Conservation (phyloP, 345 rosid genomes). For the Mangifera indica region DNA sequence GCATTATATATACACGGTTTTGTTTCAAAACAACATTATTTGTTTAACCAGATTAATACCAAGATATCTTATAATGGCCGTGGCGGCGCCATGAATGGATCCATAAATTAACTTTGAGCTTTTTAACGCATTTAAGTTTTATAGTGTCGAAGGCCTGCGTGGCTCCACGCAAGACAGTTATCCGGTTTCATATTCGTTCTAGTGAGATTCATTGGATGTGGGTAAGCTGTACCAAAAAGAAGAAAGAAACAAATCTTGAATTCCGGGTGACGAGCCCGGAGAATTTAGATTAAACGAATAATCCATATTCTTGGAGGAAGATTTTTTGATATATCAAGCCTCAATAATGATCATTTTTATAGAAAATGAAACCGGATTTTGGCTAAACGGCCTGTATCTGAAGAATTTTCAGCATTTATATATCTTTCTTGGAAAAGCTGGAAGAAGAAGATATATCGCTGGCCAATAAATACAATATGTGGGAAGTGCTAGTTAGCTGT, state of each 20-base stretch:
- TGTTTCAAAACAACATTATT: neutral
- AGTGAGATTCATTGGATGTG: slow-evolving; percentile 2
- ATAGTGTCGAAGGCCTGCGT: slow-evolving; percentile 1
- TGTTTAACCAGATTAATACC: neutral
- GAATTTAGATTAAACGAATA: too few relatives aligned
- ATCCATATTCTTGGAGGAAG: too few relatives aligned
- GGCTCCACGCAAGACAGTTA: slow-evolving; percentile 17
- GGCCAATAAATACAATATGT: neutral
- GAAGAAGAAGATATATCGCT: neutral
- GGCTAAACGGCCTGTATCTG: too few relatives aligned
- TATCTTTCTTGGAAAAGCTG: too few relatives aligned
- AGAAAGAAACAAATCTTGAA: neutral
- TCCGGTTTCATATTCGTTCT: neutral
- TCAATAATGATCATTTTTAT: too few relatives aligned
- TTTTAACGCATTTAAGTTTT: neutral
- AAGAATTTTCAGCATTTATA: too few relatives aligned
- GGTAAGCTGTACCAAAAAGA: neutral
- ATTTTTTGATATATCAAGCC: too few relatives aligned
- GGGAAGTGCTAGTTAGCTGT: neutral
- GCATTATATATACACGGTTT: neutral
- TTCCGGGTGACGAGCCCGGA: too few relatives aligned
- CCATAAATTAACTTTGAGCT: slow-evolving; percentile 11
- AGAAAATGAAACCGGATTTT: too few relatives aligned
- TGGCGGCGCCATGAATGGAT: slow-evolving; percentile 19
- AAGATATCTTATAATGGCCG: slow-evolving; percentile 6